phyloP scores from a whole-genome alignment of 1,284 basidiomycete genomes.

The Fomitopsis betulina region DNA sequence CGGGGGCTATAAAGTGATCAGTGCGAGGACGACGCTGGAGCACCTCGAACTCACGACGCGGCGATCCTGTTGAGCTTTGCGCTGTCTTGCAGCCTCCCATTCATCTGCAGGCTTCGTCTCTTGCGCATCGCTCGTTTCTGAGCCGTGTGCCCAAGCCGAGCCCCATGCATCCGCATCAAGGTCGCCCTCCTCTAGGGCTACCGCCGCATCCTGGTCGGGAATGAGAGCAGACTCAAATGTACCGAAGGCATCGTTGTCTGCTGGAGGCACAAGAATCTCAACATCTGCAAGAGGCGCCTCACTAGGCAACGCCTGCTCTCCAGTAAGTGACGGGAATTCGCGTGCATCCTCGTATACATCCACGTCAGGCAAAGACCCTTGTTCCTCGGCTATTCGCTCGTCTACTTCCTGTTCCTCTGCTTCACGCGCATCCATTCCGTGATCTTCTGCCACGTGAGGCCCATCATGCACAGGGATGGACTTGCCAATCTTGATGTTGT shows the following conservation, averaged over 20 bases:
- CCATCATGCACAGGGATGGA: conserved; percentile 1
- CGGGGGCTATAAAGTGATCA: conserved; percentile 46
- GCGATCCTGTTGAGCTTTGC: conserved; percentile 54
- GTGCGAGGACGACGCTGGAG: background rate
- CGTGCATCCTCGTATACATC: background rate
- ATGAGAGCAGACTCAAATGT: conserved; percentile 50
- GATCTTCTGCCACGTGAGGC: background rate
- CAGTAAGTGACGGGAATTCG: background rate
- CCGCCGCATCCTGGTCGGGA: conserved; percentile 25
- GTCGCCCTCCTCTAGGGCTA: conserved; percentile 25
- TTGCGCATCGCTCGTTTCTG: conserved; percentile 12
- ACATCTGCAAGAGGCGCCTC: conserved; percentile 10
- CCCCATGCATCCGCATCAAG: conserved; percentile 44
- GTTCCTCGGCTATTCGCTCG: conserved; percentile 2
- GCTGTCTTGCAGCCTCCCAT: conserved; percentile 60
- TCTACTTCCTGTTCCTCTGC: conserved; percentile 8
- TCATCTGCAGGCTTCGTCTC: conserved; percentile 41
- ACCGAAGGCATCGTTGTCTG: conserved; percentile 55
- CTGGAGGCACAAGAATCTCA: conserved; percentile 19
- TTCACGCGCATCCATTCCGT: background rate
- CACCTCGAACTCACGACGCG: conserved; percentile 49
- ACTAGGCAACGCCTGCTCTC: background rate
- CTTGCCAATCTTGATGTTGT: conserved; percentile 30
- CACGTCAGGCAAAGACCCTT: background rate
- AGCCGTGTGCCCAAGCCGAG: conserved; percentile 32